Base-by-base conservation (phyloP, 345 rosid species). In the Zanthoxylum bungeanum region DNA sequence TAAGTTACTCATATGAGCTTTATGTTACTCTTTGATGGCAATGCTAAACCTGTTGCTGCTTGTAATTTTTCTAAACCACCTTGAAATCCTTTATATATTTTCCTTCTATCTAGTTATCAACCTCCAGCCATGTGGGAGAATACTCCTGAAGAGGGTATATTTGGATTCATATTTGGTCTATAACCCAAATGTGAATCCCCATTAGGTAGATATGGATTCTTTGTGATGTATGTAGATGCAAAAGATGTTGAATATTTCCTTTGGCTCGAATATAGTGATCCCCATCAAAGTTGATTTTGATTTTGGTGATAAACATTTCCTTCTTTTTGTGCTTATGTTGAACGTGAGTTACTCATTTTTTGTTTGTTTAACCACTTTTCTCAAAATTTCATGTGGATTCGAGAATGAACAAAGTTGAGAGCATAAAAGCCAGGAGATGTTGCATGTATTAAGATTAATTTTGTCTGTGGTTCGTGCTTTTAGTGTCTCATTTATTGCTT, bases 1-100 rank as follows among this genome's bases (percentile, higher is more conserved):
- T 92, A 91, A 50, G 76, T 40, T 14, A 40, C 44, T 40, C 11
- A 2, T 1, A 10, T 0, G 44, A 40, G 44, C 44, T 40, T 40
- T 40, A 11, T 40, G 44, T 40, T 11, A 14, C 16, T 30, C 31
- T 2, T 64, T 46, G 17, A 44, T 64, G 55, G 36, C 36, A 36
- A 11, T 22, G 25, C 36, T 68, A 12, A 10, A 49, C 30, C 9
- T 2, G 10, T 66, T 5, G 40, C 10, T 21, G 21, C 5, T 47
- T 49, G 28, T 49, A 47, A 46, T 22, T 49, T 65, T 47, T 65
- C 27, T 49, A 46, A 47, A 17, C n/a, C 34, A 42, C 31, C 12
- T 10, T 63, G 21, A 44, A 42, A 63, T 63, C 33, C 24, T 24
- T 42, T 12, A 42, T 7, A 24, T 22, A 21, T 24, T 36, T 34